Evolutionary conservation across 208 protist species (phyloP).

Genomic region (Acanthamoeba triangularis): DNA sequence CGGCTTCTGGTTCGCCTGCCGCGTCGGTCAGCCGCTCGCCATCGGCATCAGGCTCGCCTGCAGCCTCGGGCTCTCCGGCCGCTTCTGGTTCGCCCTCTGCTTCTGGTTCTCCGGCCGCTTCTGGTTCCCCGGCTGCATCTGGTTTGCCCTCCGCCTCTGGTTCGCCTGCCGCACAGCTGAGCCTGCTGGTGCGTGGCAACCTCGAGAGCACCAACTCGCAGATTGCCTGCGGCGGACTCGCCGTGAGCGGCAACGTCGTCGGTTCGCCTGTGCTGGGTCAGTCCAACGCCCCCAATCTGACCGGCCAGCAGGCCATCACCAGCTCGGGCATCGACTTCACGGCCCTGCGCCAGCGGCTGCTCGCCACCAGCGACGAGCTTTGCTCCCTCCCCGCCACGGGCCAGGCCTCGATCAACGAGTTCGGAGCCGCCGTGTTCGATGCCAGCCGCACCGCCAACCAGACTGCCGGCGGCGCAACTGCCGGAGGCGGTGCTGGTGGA

Average conservation of each 20-base stretch:
- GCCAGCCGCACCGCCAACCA: neutral
- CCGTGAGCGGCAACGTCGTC: neutral
- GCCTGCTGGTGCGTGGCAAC: neutral
- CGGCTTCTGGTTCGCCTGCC: neutral
- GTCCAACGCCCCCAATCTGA: neutral
- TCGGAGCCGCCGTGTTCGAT: neutral
- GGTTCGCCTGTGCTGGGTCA: neutral
- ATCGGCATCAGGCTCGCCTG: neutral
- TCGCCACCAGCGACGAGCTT: neutral
- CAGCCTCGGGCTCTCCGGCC: neutral
- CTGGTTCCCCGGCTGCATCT: neutral
- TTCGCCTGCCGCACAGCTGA: neutral
- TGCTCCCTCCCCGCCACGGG: neutral
- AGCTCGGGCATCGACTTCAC: neutral
- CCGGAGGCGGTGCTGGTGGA: too few species aligned
- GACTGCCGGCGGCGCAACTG: neutral
- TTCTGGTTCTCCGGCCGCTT: neutral
- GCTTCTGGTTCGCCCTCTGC: neutral
- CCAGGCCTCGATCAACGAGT: neutral
- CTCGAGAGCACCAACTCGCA: conserved; percentile 5
- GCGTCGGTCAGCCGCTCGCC: neutral
- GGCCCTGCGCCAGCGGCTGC: neutral
- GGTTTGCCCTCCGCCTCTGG: neutral
- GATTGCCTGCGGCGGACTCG: neutral
- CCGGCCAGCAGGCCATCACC: neutral